Base-by-base conservation (phyloP, 345 rosid genomes). In the Citrus mangshanensis region DNA sequence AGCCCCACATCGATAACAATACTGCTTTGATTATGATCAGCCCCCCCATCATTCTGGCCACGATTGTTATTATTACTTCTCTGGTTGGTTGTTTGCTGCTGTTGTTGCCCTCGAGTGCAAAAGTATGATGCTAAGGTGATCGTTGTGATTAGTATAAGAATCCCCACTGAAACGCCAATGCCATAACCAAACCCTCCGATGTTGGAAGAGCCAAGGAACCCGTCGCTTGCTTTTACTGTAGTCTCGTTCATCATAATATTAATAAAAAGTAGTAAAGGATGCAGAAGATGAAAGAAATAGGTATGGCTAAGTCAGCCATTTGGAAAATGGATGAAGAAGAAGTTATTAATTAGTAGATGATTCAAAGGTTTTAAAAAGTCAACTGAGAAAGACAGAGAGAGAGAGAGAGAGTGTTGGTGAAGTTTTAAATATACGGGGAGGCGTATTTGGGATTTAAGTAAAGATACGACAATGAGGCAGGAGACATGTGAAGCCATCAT, bases 171-270 rank as follows among this genome's bases (percentile, higher is more conserved):
- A 28, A 89, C 86, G 19, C 90, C 90, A 35, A 89, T 67, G n/a
- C 88, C 92, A 49, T 87, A 89, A 19, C 86, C 76, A 24, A 89
- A 87, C 3, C 90, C 87, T 6, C 89, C 86, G 9, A 89, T 86
- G 40, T 79, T 75, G 72, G 72, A 55, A 0, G 81, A 63, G 28
- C 78, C 85, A 3, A 86, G 69, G 16, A 84, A 74, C 2, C 83
- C 87, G 34, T 74, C 35, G 65, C 72, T 79, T 27, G 30, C 77
- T 4, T 79, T 5, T 13, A 1, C 7, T 0, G 27, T 16, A 1
- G 82, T 34, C 46, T 1, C 56, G 77, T 71, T 84, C 84, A 74
- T 81, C 28, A 12, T 61, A 25, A 46, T 12, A 12, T 46, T 13
- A 46, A 46, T 0, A 46, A 3, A 46, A 46, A 3, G 14, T 46